phyloP scores from a whole-genome alignment of 2,329 filamentous ascomycete genomes.

The Cytospora mali region DNA sequence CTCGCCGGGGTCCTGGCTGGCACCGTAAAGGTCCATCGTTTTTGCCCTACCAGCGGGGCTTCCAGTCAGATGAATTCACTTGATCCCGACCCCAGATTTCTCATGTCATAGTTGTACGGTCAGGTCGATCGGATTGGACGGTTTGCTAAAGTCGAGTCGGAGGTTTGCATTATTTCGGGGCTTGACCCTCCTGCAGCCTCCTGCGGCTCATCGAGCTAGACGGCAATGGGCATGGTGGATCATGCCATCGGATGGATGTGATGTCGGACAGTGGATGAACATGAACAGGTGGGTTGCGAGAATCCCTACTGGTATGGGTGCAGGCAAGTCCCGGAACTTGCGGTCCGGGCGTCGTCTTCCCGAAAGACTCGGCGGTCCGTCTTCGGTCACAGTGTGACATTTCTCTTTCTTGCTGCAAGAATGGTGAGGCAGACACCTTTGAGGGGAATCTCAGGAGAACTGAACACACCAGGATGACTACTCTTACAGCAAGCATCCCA shows the following conservation, averaged over 20 bases:
- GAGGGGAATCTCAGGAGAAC: no score
- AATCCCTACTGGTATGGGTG: not conserved
- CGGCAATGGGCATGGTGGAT: no score
- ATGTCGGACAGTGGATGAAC: not conserved
- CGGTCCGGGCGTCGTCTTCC: no score
- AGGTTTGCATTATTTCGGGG: not conserved
- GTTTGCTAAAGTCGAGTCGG: not conserved
- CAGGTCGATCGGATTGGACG: not conserved
- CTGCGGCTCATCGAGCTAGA: not conserved
- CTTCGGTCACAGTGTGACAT: not conserved
- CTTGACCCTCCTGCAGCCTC: not conserved
- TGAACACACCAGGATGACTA: no score
- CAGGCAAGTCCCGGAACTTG: no score
- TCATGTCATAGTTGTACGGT: no score
- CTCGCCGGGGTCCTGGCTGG: not conserved
- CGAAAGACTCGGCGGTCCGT: no score
- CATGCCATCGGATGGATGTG: no score
- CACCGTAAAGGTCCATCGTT: constrained; percentile 4
- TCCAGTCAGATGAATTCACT: not conserved
- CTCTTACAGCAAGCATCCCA: no score
- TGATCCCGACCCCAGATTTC: not conserved
- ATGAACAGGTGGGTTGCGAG: not conserved
- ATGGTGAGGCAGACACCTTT: no score
- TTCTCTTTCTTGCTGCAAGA: not conserved
- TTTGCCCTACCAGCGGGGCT: constrained; percentile 19